Evolutionary conservation across 1,284 basidiomycete genomes (phyloP), one percentile per base, ranked within the genome.

Genomic region (Phellopilus nigrolimitatus): DNA sequence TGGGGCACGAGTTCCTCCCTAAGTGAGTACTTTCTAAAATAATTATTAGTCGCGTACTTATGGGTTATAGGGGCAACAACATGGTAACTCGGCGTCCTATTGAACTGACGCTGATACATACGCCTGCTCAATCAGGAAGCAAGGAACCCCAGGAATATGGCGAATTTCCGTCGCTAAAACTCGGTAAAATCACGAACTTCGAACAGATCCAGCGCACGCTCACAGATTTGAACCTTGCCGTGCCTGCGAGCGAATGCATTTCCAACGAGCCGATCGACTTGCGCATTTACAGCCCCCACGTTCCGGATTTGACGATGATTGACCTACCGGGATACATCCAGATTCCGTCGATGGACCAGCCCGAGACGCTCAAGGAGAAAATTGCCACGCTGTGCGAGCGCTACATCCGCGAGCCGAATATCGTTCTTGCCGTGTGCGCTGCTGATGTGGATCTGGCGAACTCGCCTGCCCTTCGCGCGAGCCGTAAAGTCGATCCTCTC

Each of bases 71-170:
- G 72, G 95, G 95, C 53, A 89, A 95, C 69, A 99, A 99, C 69
- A 99, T 99, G 97, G 97, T 99, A 40, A 99, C 95, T 1, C 89
- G 95, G 2, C 85, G 95, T 43, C 97, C 95, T 0, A 97, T 99
- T 62, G 95, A 99, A 66, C 80, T 99, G 52, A 99, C 95, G 0
- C 84, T 99, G 45, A 87, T 99, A 54, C 91, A 99, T 65, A 97
- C 91, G 0, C 89, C 91, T 12, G 60, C 70, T 3, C 64, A 69
- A 6, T 66, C 72, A 6, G 72, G 71, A 9, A 78, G 80, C 3
- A 73, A 78, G 30, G 68, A 73, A n/a, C 79, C 85, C 3, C 70
- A 75, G 24, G 95, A 97, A 65, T 98, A 95, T 60, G 94, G 93
- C 57, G 91, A 95, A 65, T 99, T 99, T 70, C 94, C 95, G 17